Evolutionary conservation across 345 rosid species (phyloP).

Genomic region (Eutrema japonicum): DNA sequence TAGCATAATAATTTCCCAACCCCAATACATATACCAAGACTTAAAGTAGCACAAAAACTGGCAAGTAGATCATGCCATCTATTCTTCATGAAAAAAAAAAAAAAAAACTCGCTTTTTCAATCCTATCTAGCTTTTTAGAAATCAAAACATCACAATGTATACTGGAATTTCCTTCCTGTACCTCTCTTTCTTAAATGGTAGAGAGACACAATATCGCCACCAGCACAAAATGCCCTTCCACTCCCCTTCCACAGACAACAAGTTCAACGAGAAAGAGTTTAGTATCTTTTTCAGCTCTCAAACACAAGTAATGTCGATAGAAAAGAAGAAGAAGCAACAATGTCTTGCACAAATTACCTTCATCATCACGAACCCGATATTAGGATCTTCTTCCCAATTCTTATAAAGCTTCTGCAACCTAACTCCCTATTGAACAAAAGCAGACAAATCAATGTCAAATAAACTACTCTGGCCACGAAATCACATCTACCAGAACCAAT

Average conservation of each 20-base stretch:
- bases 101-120: background rate
- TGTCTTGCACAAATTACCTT: slow-evolving; percentile 54
- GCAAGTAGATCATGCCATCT: slow-evolving; percentile 4
- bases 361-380: slow-evolving; percentile 73
- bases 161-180: slow-evolving; percentile 20
- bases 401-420: slow-evolving; percentile 69
- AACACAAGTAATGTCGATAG: background rate
- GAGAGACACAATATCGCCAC: slow-evolving; percentile 80
- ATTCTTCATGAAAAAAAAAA: background rate
- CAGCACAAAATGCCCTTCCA: slow-evolving; percentile 96
- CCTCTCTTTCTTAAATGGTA: slow-evolving; percentile 71
- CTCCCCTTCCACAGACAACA: slow-evolving; percentile 69
- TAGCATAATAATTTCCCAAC: background rate
- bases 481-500: background rate
- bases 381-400: slow-evolving; percentile 86
- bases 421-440: slow-evolving; percentile 48
- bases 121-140: slow-evolving; percentile 3
- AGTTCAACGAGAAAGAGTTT: slow-evolving; percentile 23
- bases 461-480: background rate
- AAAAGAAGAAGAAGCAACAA: background rate
- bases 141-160: background rate
- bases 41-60: background rate
- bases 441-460: background rate
- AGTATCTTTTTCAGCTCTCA: slow-evolving; percentile 10
- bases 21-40: background rate